These are phyloP conservation scores for Glycine tomentella DNA, from an alignment of 306 rosid genomes.

Conservation along the genomic window DNA sequence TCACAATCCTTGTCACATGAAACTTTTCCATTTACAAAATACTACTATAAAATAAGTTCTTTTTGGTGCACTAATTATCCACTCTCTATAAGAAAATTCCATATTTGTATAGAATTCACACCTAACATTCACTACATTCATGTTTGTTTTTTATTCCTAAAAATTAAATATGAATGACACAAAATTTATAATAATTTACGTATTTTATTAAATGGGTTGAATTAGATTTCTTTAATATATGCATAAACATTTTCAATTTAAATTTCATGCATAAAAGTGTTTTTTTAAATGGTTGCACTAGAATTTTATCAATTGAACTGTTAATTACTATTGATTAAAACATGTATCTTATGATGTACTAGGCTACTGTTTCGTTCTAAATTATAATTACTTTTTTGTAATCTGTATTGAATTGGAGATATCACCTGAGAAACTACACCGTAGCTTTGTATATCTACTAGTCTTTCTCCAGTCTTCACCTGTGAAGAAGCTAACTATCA, in stretches of 20 bases:
- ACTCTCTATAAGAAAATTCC: too few relatives aligned
- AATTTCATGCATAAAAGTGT: too few relatives aligned
- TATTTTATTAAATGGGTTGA: too few relatives aligned
- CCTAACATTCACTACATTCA: too few relatives aligned
- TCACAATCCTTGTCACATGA: slow-evolving; percentile 7
- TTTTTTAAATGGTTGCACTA: background rate
- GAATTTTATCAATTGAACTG: background rate
- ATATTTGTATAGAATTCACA: too few relatives aligned
- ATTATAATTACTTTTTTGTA: background rate
- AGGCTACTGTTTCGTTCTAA: background rate
- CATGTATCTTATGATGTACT: background rate
- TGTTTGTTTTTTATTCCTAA: too few relatives aligned
- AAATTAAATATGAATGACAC: too few relatives aligned
- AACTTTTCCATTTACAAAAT: too few relatives aligned
- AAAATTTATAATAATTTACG: too few relatives aligned
- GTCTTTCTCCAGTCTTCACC: too few relatives aligned
- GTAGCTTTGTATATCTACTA: background rate
- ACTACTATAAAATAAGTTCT: background rate
- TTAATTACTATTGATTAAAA: background rate
- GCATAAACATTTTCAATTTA: too few relatives aligned
- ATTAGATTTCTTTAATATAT: too few relatives aligned
- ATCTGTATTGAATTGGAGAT: background rate
- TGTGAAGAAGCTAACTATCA: slow-evolving; percentile 7
- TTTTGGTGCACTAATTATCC: background rate
- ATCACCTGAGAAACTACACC: slow-evolving; percentile 40